Conservation (phyloP, 2,329 filamentous ascomycete species). For the Fusarium piperis region DNA sequence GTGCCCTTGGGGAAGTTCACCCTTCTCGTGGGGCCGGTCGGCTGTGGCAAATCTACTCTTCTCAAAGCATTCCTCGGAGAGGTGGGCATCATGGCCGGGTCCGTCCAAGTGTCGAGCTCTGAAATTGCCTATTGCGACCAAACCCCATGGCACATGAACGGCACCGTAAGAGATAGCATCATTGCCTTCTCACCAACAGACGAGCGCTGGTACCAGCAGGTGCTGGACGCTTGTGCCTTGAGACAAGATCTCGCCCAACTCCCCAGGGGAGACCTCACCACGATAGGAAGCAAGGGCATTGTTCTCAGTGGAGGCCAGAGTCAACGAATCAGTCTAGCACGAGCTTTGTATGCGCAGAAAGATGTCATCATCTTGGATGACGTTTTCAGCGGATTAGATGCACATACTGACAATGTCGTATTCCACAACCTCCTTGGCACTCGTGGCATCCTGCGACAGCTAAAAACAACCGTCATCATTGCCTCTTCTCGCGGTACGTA, state of each 20-base stretch:
- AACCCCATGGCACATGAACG: slow-evolving; percentile 44
- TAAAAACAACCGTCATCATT: slow-evolving; percentile 14
- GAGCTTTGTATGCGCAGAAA: slow-evolving; percentile 44
- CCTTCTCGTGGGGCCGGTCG: slow-evolving; percentile 48
- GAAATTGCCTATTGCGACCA: slow-evolving; percentile 40
- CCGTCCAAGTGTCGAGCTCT: slow-evolving; percentile 2
- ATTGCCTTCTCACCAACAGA: slow-evolving; percentile 41
- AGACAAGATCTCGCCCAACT: slow-evolving; percentile 41
- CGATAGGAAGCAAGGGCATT: slow-evolving; percentile 50
- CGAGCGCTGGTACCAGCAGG: slow-evolving; percentile 41
- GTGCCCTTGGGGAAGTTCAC: slow-evolving; percentile 14
- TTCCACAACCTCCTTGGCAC: slow-evolving; percentile 38
- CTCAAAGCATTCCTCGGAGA: slow-evolving; percentile 46
- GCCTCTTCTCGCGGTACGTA: slow-evolving; percentile 25
- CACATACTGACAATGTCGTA: slow-evolving; percentile 37
- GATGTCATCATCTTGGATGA: slow-evolving; percentile 44
- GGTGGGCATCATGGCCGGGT: slow-evolving; percentile 12
- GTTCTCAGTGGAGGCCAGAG: slow-evolving; percentile 52
- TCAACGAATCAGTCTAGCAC: slow-evolving; percentile 45
- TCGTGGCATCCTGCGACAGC: slow-evolving; percentile 34
- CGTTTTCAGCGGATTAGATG: slow-evolving; percentile 47
- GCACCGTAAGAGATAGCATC: slow-evolving; percentile 47
- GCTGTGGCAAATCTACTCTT: slow-evolving; percentile 49
- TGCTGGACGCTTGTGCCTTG: slow-evolving; percentile 39
- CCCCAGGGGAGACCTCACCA: slow-evolving; percentile 45